These are phyloP conservation scores for Ophiostoma australiae DNA, from an alignment of 2,329 filamentous ascomycete genomes.

Conservation along the genomic window DNA sequence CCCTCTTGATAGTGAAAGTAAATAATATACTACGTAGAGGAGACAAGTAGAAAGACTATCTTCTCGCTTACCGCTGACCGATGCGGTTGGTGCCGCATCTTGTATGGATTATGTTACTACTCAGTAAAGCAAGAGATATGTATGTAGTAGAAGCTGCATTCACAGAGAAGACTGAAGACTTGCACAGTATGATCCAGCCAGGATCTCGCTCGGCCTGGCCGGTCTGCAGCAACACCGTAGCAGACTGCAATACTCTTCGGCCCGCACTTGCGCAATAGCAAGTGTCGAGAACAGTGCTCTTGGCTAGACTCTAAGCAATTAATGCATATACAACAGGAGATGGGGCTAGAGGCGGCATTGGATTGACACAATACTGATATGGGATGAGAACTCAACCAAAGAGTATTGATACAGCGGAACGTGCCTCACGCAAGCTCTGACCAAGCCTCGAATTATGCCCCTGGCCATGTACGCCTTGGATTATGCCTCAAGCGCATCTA, in stretches of 20 bases:
- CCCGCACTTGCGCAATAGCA: background rate
- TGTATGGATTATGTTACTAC: background rate
- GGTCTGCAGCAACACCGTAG: background rate
- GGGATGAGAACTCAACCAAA: background rate
- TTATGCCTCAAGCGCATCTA: background rate
- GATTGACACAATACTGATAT: background rate
- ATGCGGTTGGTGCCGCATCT: constrained; percentile 3
- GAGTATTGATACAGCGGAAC: background rate
- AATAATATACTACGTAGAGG: background rate
- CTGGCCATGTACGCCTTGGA: background rate
- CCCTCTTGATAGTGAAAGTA: background rate
- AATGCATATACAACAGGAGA: background rate
- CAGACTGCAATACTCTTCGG: background rate
- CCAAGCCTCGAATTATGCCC: background rate
- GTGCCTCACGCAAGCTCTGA: background rate
- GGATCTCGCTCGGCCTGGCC: background rate
- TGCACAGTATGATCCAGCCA: too few species aligned
- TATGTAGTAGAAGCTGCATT: too few species aligned
- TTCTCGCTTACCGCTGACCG: constrained; percentile 9
- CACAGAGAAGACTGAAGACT: too few species aligned
- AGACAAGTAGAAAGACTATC: background rate
- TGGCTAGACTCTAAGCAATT: background rate
- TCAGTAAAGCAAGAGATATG: background rate
- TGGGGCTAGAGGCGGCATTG: too few species aligned
- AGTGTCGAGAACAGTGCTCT: background rate